Conservation (phyloP, 176 grass and related monocot species). For the Paspalum notatum region DNA sequence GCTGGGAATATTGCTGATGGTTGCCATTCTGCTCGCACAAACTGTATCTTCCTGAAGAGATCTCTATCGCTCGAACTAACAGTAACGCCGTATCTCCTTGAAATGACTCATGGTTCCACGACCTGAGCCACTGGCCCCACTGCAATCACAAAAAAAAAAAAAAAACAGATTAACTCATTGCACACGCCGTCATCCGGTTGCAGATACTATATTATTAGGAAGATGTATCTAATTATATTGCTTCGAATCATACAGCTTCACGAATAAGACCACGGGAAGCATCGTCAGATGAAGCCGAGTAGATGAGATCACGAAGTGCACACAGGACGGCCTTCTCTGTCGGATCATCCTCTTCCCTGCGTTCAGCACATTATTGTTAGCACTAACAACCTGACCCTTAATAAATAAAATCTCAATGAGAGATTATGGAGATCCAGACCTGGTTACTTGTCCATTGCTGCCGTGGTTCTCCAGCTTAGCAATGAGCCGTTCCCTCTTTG, state of each 20-base stretch:
- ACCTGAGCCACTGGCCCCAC: conserved; percentile 67
- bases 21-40: background rate
- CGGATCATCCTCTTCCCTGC: background rate
- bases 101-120: background rate
- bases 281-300: background rate
- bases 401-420: too few relatives aligned
- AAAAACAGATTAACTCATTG: too few relatives aligned
- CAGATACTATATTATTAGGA: background rate
- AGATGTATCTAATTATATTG: too few relatives aligned
- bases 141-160: background rate
- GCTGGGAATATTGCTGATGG: conserved; percentile 9
- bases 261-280: background rate
- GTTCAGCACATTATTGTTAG: background rate
- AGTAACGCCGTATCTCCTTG: conserved; percentile 36
- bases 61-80: conserved; percentile 50
- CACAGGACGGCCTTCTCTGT: background rate
- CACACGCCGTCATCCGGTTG: background rate
- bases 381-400: background rate
- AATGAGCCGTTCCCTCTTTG: conserved; percentile 16
- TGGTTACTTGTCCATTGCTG: too few relatives aligned
- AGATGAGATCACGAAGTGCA: conserved; percentile 8
- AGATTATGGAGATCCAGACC: too few relatives aligned
- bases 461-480: background rate
- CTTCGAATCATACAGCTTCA: background rate
- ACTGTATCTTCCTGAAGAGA: conserved; percentile 37